Base-by-base conservation (phyloP, 306 rosid species). In the Abrus pulchellus region DNA sequence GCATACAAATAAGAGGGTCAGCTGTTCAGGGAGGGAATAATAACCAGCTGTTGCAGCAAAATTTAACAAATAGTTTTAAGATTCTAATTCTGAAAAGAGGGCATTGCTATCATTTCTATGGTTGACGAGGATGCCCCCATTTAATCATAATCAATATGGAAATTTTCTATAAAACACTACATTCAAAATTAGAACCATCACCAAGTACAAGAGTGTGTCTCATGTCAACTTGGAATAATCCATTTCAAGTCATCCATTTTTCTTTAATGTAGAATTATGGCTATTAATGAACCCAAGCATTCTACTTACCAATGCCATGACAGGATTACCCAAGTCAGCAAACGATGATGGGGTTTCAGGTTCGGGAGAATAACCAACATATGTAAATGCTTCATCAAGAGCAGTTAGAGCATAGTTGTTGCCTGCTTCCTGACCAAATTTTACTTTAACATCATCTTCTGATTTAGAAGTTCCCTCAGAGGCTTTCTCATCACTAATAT, bases 311-410 rank as follows among this genome's bases (percentile, higher is more conserved):
- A 92, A 69, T 82, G 94, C 90, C 93, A 92, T 86, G 61, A 80
- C 93, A 64, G 94, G 94, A 82, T 92, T 92, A 71, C 97, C 97
- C 53, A 86, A 93, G 81, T 87, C 92, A 29, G 90, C 81, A 83
- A 92, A 90, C 9, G 94, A 90, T 43, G 81, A 83, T 38, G 90
- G 85, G 56, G 78, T 70, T 48, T 85, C 90, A 72, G 90, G 80
- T 50, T 80, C 83, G 68, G 76, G 76, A 72, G 85, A 68, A 80
- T 87, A 90, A 77, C 93, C 94, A 69, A 89, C 71, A 65, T 91
- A 93, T 86, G 88, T 92, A 82, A 92, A 92, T 29, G 93, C 90
- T 85, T 90, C 97, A 52, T 53, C 78, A 57, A 92, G 88, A 57
- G 93, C 94, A 70, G 86, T 89, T 48, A 86, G 50, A 14, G 89